Conservation (phyloP, 2,329 filamentous ascomycete genomes). For the Fusarium musae region DNA sequence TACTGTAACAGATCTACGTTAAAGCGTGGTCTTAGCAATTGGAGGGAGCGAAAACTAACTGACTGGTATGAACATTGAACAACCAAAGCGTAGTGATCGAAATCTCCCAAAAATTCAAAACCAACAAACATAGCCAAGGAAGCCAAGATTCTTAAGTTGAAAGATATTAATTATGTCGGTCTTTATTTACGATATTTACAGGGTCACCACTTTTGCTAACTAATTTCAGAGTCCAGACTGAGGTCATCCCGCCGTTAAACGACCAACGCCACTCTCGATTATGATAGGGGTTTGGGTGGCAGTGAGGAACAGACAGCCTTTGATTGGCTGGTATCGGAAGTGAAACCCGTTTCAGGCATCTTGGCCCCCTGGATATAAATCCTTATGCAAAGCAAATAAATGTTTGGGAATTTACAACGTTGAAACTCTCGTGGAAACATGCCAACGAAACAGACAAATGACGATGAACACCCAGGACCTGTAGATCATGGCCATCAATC, state of each 20-base stretch:
- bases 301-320: conserved; percentile 16
- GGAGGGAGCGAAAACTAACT: neutral
- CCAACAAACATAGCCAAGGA: neutral
- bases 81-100: conserved; percentile 3
- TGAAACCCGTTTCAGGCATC: conserved; percentile 46
- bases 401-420: conserved; percentile 9
- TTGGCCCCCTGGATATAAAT: conserved; percentile 29
- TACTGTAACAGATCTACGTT: conserved; percentile 11
- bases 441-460: conserved; percentile 29
- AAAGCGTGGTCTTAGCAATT: conserved; percentile 9
- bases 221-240: conserved; percentile 5
- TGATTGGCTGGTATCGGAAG: conserved; percentile 29
- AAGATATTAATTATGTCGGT: conserved; percentile 7
- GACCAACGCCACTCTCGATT: conserved; percentile 18
- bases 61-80: conserved; percentile 1
- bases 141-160: conserved; percentile 1
- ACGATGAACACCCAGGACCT: conserved; percentile 19
- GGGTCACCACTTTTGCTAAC: conserved; percentile 3
- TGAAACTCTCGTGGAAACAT: conserved; percentile 37
- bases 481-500: conserved; percentile 26
- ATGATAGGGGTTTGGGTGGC: conserved; percentile 10
- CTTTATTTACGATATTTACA: conserved; percentile 12
- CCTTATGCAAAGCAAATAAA: conserved; percentile 21
- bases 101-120: conserved; percentile 4
- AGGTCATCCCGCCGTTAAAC: conserved; percentile 23